Evolutionary conservation across 352 stramenopile species (phyloP).

Genomic region (Pythium apleroticum): DNA sequence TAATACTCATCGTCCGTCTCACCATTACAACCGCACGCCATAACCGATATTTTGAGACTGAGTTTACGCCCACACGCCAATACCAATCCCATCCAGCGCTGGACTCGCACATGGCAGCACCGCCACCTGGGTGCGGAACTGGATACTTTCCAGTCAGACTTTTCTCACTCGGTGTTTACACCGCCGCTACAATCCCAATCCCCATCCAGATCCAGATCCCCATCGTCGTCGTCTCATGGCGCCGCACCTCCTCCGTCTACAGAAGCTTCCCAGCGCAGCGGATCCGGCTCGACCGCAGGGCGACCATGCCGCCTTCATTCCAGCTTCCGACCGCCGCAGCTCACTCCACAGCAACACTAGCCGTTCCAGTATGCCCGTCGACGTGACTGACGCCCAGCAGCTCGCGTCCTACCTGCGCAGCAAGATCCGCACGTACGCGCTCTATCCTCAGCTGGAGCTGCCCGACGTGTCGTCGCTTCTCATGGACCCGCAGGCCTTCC

Average conservation of each 20-base stretch:
- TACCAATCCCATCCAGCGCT: too few species aligned
- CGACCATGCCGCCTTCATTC: background rate
- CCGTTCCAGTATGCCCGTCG: background rate
- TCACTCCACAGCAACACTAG: background rate
- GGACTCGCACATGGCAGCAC: too few species aligned
- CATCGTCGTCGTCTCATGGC: too few species aligned
- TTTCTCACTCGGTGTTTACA: background rate
- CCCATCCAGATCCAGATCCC: too few species aligned
- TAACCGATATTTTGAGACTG: too few species aligned
- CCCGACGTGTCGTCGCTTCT: background rate
- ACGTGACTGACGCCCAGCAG: background rate
- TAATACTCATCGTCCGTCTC: too few species aligned
- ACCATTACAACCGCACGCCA: too few species aligned
- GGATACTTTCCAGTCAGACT: too few species aligned
- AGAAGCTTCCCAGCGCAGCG: too few species aligned
- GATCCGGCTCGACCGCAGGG: too few species aligned
- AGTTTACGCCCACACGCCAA: too few species aligned
- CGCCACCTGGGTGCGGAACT: too few species aligned
- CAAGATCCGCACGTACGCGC: background rate
- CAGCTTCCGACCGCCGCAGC: background rate
- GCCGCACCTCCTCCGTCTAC: background rate
- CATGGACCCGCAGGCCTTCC: background rate
- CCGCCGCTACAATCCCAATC: background rate
- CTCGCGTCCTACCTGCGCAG: background rate
- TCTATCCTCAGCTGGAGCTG: background rate